These are phyloP conservation scores for Cercospora sesami DNA, from an alignment of 2,329 filamentous ascomycete species.

Conservation along the genomic window DNA sequence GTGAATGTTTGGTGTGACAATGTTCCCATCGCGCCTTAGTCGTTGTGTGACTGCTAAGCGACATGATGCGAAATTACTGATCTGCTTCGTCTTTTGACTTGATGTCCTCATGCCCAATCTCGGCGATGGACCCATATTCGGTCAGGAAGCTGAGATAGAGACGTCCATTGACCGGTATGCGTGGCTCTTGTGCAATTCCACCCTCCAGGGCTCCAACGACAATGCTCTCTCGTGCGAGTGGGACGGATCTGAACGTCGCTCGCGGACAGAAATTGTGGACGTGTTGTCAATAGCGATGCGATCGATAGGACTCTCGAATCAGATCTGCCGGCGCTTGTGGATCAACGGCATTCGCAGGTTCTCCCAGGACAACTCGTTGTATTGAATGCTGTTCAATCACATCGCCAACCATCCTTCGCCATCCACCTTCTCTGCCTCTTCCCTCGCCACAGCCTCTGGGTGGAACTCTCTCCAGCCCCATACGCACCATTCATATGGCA, in stretches of 20 bases:
- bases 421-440: constrained; percentile 1
- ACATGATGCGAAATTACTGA: not conserved
- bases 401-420: constrained; percentile 9
- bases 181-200: not conserved
- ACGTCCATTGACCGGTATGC: not conserved
- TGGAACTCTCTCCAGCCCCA: constrained; percentile 41
- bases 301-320: not conserved
- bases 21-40: not conserved
- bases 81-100: not conserved
- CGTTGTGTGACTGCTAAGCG: not conserved
- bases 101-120: not conserved
- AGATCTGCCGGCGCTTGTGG: not conserved
- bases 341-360: not conserved
- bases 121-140: not conserved
- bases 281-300: not conserved
- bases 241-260: not conserved
- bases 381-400: not conserved
- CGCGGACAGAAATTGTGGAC: not conserved
- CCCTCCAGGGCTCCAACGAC: not conserved
- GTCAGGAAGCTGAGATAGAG: not conserved
- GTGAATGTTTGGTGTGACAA: not conserved
- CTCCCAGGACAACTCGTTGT: not conserved
- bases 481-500: constrained; percentile 42
- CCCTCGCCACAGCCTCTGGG: constrained; percentile 9
- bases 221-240: not conserved